Conservation (phyloP, 306 rosid species). For the Vigna radiata region DNA sequence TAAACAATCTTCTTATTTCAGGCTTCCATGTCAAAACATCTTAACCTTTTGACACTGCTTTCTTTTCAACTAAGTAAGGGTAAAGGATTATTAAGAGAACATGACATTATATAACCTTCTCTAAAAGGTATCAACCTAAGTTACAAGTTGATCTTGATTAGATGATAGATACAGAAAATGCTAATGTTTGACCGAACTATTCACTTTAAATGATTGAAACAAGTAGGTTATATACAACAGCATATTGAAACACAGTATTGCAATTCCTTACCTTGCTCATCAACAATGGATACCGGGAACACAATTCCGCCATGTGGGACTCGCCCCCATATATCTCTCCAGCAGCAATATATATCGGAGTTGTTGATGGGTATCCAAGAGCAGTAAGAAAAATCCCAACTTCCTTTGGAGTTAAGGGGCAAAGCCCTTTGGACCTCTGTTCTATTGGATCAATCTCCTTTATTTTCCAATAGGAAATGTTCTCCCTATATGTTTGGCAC, state of each 20-base stretch:
- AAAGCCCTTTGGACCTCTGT: constrained; percentile 85
- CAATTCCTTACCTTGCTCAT: constrained; percentile 78
- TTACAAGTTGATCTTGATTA: constrained; percentile 12
- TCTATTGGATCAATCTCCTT: constrained; percentile 87
- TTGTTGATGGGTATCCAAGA: constrained; percentile 87
- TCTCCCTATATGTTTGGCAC: constrained; percentile 65
- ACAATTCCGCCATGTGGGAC: constrained; percentile 77
- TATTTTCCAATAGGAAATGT: constrained; percentile 91
- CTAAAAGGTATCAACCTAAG: constrained; percentile 7
- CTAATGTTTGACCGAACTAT: constrained; percentile 16
- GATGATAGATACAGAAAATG: constrained; percentile 16
- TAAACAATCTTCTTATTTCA: constrained; percentile 11
- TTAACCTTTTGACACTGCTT: constrained; percentile 25
- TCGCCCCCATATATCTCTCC: constrained; percentile 96
- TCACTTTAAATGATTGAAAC: background rate
- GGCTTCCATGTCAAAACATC: constrained; percentile 25
- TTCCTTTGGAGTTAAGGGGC: constrained; percentile 96
- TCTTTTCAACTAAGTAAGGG: background rate
- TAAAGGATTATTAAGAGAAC: constrained; percentile 1
- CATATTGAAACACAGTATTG: constrained; percentile 21
- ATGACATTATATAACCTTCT: background rate
- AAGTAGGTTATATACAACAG: constrained; percentile 15
- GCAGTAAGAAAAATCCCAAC: constrained; percentile 91
- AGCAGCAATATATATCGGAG: constrained; percentile 90
- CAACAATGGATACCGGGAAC: constrained; percentile 74